phyloP scores from a whole-genome alignment of 257 asterid species.

The Buddleja alternifolia region DNA sequence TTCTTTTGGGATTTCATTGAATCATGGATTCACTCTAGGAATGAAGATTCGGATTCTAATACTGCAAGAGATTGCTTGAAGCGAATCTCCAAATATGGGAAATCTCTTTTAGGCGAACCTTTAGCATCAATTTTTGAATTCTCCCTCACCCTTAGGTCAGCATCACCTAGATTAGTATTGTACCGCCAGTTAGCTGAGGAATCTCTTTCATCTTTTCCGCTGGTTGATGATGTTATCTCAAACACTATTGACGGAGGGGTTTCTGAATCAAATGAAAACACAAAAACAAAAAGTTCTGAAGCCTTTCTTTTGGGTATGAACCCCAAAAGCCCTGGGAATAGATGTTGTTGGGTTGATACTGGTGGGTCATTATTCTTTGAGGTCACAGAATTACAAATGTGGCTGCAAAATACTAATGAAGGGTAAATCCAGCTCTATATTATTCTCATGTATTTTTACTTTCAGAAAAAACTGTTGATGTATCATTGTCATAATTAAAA shows the following conservation, averaged over 20 bases:
- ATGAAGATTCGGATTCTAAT: slow-evolving; percentile 51
- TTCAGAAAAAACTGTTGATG: slow-evolving; percentile 18
- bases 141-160: slow-evolving; percentile 95
- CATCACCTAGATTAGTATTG: slow-evolving; percentile 90
- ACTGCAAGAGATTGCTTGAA: slow-evolving; percentile 86
- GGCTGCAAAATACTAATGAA: slow-evolving; percentile 64
- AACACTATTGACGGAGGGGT: slow-evolving; percentile 45
- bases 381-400: slow-evolving; percentile 62
- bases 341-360: slow-evolving; percentile 96
- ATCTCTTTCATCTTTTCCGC: slow-evolving; percentile 92
- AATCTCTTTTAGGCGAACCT: slow-evolving; percentile 73
- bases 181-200: slow-evolving; percentile 94
- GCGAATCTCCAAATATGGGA: slow-evolving; percentile 67
- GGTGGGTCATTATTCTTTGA: slow-evolving; percentile 78
- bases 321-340: slow-evolving; percentile 55
- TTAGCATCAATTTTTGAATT: slow-evolving; percentile 87
- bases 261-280: slow-evolving; percentile 46
- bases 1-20: slow-evolving; percentile 89
- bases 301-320: slow-evolving; percentile 51
- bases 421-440: slow-evolving; percentile 54
- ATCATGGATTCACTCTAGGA: slow-evolving; percentile 63
- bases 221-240: slow-evolving; percentile 57
- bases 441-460: slow-evolving; percentile 20
- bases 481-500: slow-evolving; percentile 22
- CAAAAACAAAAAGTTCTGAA: slow-evolving; percentile 43